Base-by-base conservation (phyloP, 352 stramenopile species). In the Globisporangium splendens region DNA sequence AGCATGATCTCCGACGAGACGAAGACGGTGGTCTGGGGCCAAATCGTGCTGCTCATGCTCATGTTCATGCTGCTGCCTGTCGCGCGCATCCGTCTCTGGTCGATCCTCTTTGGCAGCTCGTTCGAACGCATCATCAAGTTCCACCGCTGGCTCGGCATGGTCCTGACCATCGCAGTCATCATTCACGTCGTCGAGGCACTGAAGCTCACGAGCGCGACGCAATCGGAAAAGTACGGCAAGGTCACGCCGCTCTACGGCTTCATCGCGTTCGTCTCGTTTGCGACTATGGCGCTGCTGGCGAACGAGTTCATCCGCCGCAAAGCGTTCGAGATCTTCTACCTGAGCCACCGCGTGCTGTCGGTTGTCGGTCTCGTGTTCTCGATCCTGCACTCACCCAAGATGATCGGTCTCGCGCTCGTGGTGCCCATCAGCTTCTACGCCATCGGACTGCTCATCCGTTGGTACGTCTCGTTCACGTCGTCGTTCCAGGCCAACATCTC, bases 71-170 rank as follows among this genome's bases (percentile, higher is more conserved):
- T 94, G 31, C 66, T 94, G 2, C 84, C 84, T 0, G 72, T 94
- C 1, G 64, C 84, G 6, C 66, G 74, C 10, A 62, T 90, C 24
- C 71, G 70, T 8, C 62, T 92, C 18, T 92, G 82, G 82, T 81
- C 75, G 12, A 55, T 85, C 22, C 70, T 86, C 46, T 93, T 93
- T 22, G 78, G 78, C 54, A 86, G 66, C 50, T 91, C 79, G 31
- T 89, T 91, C 41, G 84, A 93, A 50, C 84, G 84, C 18, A 88
- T 91, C 22, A 62, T 91, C 67, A 92, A 91, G 72, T 94, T 92
- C 49, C 84, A 94, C 62, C 84, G 84, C 49, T 91, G 81, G 78
- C 69, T 94, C n/a, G 84, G 82, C 8, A 53, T 90, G 47, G 46
- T 70, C 22, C 70, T 88, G 62, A 79, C 71, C 17, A 46, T 90